Evolutionary conservation across 1,284 basidiomycete genomes (phyloP), one percentile per base, ranked within the genome.

Genomic region (Phenoliferia sp.): DNA sequence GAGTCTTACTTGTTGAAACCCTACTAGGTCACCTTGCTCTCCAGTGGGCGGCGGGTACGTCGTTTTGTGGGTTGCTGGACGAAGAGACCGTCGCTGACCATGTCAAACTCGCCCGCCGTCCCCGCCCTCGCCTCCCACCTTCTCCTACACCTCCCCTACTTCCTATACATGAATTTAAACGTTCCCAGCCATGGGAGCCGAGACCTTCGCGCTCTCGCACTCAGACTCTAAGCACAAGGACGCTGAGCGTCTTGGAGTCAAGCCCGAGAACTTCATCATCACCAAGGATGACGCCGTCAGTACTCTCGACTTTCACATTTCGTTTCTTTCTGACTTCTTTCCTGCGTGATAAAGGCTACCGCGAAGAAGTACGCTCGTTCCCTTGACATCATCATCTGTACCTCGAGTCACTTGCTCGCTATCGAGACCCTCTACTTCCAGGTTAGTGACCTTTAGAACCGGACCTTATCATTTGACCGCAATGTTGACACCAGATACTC

Each of bases 151-250:
- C n/a, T n/a, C n/a, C n/a, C n/a, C n/a, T n/a, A n/a, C n/a, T n/a
- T n/a, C n/a, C n/a, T n/a, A n/a, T n/a, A n/a, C n/a, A n/a, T n/a
- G n/a, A n/a, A n/a, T n/a, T n/a, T n/a, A n/a, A n/a, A n/a, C n/a
- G n/a, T n/a, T n/a, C n/a, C n/a, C n/a, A 7, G 48, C 48, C 48
- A 52, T 52, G 48, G 58, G 62, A 4, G 57, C 57, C 22, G 65
- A 72, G 63, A 76, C 78, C 31, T 78, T 77, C 36, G 80, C 78
- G 56, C 80, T 84, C 75, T 80, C 79, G 22, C 82, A 77, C 79
- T 80, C 70, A 29, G 76, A 73, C 69, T 77, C 68, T 62, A 82
- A 79, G 76, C 76, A 77, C 62, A 56, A 33, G 65, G 79, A 76
- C 73, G 57, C 55, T 6, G 78, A 76, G 73, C 80, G 78, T 77